A percentile compares a stretch with the other conserved stretches of the same genome.
These are phyloP conservation scores for Dicorynia guianensis DNA, from an alignment of 306 rosid genomes.

Conservation along the genomic window DNA sequence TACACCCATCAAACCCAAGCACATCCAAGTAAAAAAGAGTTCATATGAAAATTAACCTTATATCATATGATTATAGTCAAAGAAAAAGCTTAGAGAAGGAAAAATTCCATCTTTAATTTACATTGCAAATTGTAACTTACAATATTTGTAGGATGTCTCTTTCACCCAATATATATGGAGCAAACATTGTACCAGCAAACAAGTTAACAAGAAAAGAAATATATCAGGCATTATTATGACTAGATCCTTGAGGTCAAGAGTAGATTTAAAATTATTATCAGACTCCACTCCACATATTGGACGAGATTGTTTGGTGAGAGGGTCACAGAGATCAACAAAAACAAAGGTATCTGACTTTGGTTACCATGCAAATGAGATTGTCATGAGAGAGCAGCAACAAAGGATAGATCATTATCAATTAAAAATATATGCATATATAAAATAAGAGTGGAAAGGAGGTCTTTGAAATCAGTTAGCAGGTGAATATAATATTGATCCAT, in stretches of 20 bases:
- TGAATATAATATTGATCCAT: no score
- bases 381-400: no score
- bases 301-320: not conserved
- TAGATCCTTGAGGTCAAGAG: no score
- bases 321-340: not conserved
- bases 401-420: no score
- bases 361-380: conserved; percentile 46
- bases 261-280: no score
- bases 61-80: not conserved
- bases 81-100: not conserved
- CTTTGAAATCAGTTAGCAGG: no score
- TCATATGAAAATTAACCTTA: not conserved
- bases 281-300: not conserved
- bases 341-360: not conserved
- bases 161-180: not conserved
- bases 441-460: no score
- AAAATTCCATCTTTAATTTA: conserved; percentile 15
- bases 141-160: not conserved
- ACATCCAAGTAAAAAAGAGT: not conserved
- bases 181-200: not conserved
- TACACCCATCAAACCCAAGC: conserved; percentile 3
- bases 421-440: no score
- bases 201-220: not conserved
- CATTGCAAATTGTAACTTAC: not conserved
- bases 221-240: not conserved